These are phyloP conservation scores for Leccinum sublutescens DNA, from an alignment of 768 basidiomycete genomes.

Conservation along the genomic window DNA sequence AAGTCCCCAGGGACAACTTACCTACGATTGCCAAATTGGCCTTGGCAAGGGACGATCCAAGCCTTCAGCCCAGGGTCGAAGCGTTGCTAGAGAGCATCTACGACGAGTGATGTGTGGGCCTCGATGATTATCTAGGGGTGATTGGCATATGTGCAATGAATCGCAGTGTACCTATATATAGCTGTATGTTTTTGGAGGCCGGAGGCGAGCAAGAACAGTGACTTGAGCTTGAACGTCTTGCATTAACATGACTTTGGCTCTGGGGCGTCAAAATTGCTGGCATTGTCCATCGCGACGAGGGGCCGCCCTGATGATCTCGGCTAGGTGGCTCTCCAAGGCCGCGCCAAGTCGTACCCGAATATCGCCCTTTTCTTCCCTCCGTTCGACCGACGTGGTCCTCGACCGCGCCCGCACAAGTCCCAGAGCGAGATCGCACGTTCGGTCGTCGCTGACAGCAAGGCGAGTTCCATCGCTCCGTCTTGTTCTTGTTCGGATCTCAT, in stretches of 20 bases:
- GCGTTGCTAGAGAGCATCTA: slow-evolving; percentile 51
- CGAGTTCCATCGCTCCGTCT: background rate
- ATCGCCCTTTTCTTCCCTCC: background rate
- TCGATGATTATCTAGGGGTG: background rate
- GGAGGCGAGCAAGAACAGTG: too few species aligned
- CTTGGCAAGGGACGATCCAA: slow-evolving; percentile 33
- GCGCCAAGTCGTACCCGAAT: slow-evolving; percentile 1
- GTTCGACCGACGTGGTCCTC: background rate
- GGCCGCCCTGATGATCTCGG: slow-evolving; percentile 13
- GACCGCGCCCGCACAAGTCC: background rate
- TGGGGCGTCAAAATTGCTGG: slow-evolving; percentile 9
- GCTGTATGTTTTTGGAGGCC: too few species aligned
- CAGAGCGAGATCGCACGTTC: background rate
- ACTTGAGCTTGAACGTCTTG: too few species aligned
- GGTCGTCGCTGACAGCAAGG: slow-evolving; percentile 14
- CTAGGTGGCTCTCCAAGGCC: slow-evolving; percentile 6
- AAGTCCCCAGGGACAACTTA: slow-evolving; percentile 58
- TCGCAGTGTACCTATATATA: background rate
- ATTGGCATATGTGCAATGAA: background rate
- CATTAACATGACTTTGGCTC: slow-evolving; percentile 16
- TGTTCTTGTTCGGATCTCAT: background rate
- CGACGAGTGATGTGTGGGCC: slow-evolving; percentile 2
- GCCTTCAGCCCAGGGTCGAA: slow-evolving; percentile 40
- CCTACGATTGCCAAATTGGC: slow-evolving; percentile 45
- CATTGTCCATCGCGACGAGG: slow-evolving; percentile 9